Evolutionary conservation across 108 stramenopile genomes (phyloP).

Genomic region (Discostella stelligeroides): DNA sequence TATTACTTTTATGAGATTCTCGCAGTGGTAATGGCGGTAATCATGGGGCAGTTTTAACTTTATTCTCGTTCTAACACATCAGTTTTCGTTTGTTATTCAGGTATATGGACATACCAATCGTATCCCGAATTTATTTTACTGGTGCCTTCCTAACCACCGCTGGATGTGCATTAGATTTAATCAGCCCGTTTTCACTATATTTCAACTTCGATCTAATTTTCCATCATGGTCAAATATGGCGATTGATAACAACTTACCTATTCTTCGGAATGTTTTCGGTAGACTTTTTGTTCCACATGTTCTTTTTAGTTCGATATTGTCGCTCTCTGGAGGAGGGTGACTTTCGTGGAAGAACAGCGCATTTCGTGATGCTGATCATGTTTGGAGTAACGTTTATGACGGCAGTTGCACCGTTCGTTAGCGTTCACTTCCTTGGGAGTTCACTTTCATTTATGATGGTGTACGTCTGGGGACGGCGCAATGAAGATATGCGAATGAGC

Average conservation of each 20-base stretch:
- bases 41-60: not conserved
- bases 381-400: constrained; percentile 88
- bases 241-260: constrained; percentile 92
- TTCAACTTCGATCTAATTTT: constrained; percentile 92
- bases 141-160: constrained; percentile 94
- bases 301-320: constrained; percentile 96
- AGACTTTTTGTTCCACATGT: constrained; percentile 99
- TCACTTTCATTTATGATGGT: constrained; percentile 98
- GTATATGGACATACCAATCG: constrained; percentile 96
- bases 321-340: constrained; percentile 95
- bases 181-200: constrained; percentile 90
- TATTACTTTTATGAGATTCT: too few species aligned
- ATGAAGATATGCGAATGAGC: constrained; percentile 90
- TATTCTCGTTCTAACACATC: not conserved
- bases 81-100: constrained; percentile 30
- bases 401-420: constrained; percentile 79
- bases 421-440: constrained; percentile 89
- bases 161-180: constrained; percentile 89
- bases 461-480: constrained; percentile 94
- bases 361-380: constrained; percentile 92
- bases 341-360: constrained; percentile 92
- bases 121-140: constrained; percentile 95
- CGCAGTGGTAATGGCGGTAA: too few species aligned
- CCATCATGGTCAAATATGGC: constrained; percentile 93
- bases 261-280: constrained; percentile 97